phyloP scores from a whole-genome alignment of 1,284 basidiomycete genomes.

The Microbotryomycetes sp. region DNA sequence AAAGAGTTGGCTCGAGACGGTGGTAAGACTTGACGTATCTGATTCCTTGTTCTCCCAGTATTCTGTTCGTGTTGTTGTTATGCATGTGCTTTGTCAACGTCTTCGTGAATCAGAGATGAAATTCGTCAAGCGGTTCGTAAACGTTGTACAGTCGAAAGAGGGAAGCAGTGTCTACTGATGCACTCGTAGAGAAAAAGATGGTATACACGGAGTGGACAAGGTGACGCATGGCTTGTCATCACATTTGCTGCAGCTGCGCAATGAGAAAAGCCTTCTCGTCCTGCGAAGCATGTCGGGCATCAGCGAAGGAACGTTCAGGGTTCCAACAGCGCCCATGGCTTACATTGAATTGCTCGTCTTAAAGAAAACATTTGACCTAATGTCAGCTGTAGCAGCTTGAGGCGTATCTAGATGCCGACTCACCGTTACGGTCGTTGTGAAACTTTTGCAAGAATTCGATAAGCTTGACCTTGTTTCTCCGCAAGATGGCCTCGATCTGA shows the following conservation, averaged over 20 bases:
- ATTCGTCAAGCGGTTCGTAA: background rate
- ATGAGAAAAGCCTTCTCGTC: constrained; percentile 97
- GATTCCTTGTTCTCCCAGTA: too few species aligned
- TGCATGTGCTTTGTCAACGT: background rate
- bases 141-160: background rate
- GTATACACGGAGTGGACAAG: too few species aligned
- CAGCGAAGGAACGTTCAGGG: background rate
- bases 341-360: constrained; percentile 88
- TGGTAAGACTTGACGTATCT: background rate
- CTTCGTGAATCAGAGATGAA: background rate
- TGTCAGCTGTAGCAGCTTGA: background rate
- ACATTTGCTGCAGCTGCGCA: constrained; percentile 52
- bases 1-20: background rate
- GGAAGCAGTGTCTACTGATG: too few species aligned
- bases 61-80: background rate
- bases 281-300: constrained; percentile 39
- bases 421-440: constrained; percentile 91
- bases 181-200: too few species aligned
- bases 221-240: too few species aligned
- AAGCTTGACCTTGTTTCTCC: constrained; percentile 89
- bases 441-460: constrained; percentile 83
- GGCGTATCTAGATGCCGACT: background rate
- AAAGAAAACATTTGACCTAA: background rate
- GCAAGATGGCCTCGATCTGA: constrained; percentile 83
- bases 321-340: constrained; percentile 33